These are phyloP conservation scores for Neophaeococcomyces aloes DNA, from an alignment of 2,329 filamentous ascomycete species.

Conservation along the genomic window DNA sequence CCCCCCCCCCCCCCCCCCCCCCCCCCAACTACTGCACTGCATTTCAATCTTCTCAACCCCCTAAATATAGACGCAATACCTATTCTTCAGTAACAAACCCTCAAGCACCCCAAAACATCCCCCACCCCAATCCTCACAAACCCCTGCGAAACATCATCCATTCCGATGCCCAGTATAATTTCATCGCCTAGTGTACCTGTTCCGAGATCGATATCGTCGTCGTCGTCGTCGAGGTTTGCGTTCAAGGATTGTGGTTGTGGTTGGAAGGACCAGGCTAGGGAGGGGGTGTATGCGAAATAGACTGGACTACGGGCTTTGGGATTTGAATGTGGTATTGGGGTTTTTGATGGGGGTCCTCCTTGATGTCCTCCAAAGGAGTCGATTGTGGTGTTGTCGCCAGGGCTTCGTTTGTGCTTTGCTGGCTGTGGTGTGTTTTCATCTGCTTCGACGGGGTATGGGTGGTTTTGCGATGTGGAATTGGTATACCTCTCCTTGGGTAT, in stretches of 20 bases:
- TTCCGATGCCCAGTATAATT: slow-evolving; percentile 30
- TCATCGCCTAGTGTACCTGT: slow-evolving; percentile 31
- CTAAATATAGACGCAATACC: no score
- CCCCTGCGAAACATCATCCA: slow-evolving; percentile 29
- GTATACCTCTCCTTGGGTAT: neutral
- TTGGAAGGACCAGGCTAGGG: slow-evolving; percentile 29
- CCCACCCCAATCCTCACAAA: slow-evolving; percentile 26
- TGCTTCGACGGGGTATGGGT: neutral
- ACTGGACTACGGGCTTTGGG: slow-evolving; percentile 14
- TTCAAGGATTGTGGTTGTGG: slow-evolving; percentile 9
- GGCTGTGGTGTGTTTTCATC: neutral
- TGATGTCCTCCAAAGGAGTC: neutral
- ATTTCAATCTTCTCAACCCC: no score
- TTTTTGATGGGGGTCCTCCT: no score
- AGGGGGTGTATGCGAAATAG: slow-evolving; percentile 33
- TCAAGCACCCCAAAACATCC: slow-evolving; percentile 29
- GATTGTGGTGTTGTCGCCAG: slow-evolving; percentile 8
- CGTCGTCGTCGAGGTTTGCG: slow-evolving; percentile 11
- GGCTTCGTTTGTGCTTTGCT: no score
- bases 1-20: no score
- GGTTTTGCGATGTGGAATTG: no score
- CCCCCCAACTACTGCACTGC: no score
- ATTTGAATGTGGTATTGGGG: no score
- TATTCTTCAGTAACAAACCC: slow-evolving; percentile 27
- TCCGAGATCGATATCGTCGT: slow-evolving; percentile 21